A percentile compares a stretch with the other conserved stretches of the same genome.
Conservation (phyloP, 1,284 basidiomycete species). For the Inonotus hispidus region DNA sequence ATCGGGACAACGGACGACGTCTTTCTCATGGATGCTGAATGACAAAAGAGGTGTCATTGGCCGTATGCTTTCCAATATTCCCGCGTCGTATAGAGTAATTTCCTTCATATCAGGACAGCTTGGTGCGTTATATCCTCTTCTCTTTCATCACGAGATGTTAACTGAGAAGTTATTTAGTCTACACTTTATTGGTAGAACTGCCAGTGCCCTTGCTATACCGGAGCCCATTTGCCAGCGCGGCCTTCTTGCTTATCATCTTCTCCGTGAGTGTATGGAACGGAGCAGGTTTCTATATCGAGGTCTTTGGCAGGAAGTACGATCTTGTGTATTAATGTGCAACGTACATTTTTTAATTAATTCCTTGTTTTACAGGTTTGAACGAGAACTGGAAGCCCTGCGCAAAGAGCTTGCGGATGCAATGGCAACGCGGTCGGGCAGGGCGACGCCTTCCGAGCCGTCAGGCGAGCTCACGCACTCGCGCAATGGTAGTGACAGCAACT, state of each 20-base stretch:
- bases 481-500: conserved; percentile 26
- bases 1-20: conserved; percentile 82
- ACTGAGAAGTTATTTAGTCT: conserved; percentile 46
- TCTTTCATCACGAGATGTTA: conserved; percentile 1
- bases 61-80: conserved; percentile 54
- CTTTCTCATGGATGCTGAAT: conserved; percentile 79
- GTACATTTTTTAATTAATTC: neutral
- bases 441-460: conserved; percentile 36
- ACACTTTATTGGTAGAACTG: conserved; percentile 80
- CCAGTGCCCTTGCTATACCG: conserved; percentile 81
- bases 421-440: conserved; percentile 38
- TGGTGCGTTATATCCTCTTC: conserved; percentile 47
- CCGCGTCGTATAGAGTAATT: conserved; percentile 56
- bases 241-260: conserved; percentile 77
- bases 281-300: conserved; percentile 87
- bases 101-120: conserved; percentile 86
- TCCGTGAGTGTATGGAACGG: conserved; percentile 82
- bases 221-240: conserved; percentile 65
- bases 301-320: conserved; percentile 86
- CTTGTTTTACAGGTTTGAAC: conserved; percentile 63
- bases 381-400: conserved; percentile 81
- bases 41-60: conserved; percentile 84
- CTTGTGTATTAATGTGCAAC: neutral
- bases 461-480: conserved; percentile 31
- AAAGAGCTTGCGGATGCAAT: conserved; percentile 75